Evolutionary conservation across 139 green algal species (phyloP), one percentile per base, ranked within the genome.

Genomic region (Ulvella scutata): DNA sequence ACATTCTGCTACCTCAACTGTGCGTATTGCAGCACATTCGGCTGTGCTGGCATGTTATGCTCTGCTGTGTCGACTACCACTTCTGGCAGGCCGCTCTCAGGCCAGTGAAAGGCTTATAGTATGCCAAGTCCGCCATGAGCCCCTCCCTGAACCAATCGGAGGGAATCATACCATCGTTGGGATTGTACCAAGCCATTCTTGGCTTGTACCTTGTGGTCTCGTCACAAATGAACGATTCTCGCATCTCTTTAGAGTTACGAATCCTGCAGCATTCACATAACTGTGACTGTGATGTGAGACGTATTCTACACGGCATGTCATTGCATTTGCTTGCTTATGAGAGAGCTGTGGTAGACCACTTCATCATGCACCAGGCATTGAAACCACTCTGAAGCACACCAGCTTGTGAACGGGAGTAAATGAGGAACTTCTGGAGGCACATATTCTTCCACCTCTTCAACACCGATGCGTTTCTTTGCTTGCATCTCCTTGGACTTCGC

Each of bases 21-120:
- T n/a, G n/a, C n/a, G n/a, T n/a, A n/a, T n/a, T n/a, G n/a, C n/a
- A n/a, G n/a, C n/a, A n/a, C n/a, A n/a, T n/a, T n/a, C n/a, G n/a
- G n/a, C n/a, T n/a, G n/a, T n/a, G n/a, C n/a, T n/a, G n/a, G n/a
- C n/a, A n/a, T n/a, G n/a, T n/a, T n/a, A n/a, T n/a, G n/a, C n/a
- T n/a, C n/a, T n/a, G n/a, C n/a, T n/a, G n/a, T n/a, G n/a, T n/a
- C n/a, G n/a, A n/a, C n/a, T n/a, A 67, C 51, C 51, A 67, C 20
- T 67, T 67, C 17, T 67, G 51, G 20, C 33, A 6, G 4, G 9
- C 6, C 33, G 9, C 10, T n/a, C 51, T n/a, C 51, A 67, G 33
- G 51, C 51, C 51, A 67, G 51, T 67, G 51, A 67, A 67, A 34
- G 51, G 51, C 20, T 67, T 67, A 23, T 67, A 67, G 51, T 67